A percentile compares a stretch with the other conserved stretches of the same genome.
These are phyloP conservation scores for Heritiera fomes DNA, from an alignment of 345 rosid species.

Conservation along the genomic window DNA sequence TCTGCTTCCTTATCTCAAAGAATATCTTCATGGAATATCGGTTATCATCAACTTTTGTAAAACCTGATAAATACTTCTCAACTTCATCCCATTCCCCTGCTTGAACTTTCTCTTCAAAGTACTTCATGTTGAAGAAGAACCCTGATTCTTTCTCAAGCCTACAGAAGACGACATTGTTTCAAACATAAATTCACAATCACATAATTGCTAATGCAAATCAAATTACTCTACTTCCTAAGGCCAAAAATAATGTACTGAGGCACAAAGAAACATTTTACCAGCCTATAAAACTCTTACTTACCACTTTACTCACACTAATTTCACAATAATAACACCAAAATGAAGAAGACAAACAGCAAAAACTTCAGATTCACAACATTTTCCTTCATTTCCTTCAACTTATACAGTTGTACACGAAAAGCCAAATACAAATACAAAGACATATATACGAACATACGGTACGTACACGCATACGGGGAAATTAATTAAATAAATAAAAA, in stretches of 20 bases:
- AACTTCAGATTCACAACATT: not conserved
- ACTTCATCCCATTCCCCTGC: constrained; percentile 80
- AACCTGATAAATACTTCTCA: constrained; percentile 65
- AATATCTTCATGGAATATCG: constrained; percentile 83
- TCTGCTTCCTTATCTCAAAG: constrained; percentile 88
- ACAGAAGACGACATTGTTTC: constrained; percentile 6
- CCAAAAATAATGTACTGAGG: not conserved
- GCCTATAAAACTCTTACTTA: not conserved
- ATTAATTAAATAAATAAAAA: not conserved
- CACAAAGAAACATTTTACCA: not conserved
- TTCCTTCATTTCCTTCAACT: not conserved
- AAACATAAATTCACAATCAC: constrained; percentile 1
- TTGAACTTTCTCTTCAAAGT: constrained; percentile 72
- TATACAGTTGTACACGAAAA: not conserved
- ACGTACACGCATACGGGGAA: not conserved
- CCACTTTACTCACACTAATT: not conserved
- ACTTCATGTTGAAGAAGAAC: constrained; percentile 70
- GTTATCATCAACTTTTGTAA: constrained; percentile 70
- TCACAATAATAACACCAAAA: not conserved
- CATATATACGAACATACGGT: not conserved
- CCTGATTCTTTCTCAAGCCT: constrained; percentile 79
- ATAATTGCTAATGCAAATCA: constrained; percentile 21
- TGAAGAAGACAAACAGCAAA: not conserved
- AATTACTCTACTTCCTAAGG: not conserved
- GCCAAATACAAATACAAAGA: not conserved